phyloP scores from a whole-genome alignment of 176 grass and related monocot genomes.

The Panicum miliaceum region DNA sequence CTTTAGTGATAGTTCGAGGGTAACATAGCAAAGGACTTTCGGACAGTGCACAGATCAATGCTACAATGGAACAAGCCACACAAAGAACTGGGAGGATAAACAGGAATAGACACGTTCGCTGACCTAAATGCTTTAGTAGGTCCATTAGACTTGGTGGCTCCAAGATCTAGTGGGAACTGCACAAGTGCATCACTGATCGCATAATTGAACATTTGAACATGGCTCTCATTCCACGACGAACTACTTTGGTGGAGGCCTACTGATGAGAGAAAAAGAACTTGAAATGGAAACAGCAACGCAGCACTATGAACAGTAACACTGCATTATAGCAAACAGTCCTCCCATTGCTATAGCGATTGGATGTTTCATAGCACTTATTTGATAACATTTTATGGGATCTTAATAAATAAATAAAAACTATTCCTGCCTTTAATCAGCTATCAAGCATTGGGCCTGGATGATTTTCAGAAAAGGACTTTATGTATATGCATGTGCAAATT shows the following conservation, averaged over 20 bases:
- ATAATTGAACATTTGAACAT: slow-evolving; percentile 11
- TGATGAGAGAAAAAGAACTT: slow-evolving; percentile 12
- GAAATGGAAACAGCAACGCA: slow-evolving; percentile 1
- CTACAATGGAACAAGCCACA: neutral
- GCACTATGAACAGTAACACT: slow-evolving; percentile 31
- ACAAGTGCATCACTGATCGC: slow-evolving; percentile 27
- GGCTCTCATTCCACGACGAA: slow-evolving; percentile 6
- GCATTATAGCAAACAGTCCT: slow-evolving; percentile 30
- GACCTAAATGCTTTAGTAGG: slow-evolving; percentile 45
- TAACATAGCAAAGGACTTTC: neutral
- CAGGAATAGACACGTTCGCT: slow-evolving; percentile 13
- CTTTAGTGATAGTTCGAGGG: no score
- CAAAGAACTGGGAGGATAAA: slow-evolving; percentile 10
- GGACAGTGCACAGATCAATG: neutral
- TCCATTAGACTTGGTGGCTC: slow-evolving; percentile 34
- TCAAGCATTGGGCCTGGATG: neutral
- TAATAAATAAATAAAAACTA: neutral
- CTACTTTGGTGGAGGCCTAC: slow-evolving; percentile 28
- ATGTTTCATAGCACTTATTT: neutral
- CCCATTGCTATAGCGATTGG: slow-evolving; percentile 8
- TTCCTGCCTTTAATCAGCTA: slow-evolving; percentile 1
- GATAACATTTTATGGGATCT: neutral
- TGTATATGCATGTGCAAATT: neutral
- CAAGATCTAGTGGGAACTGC: slow-evolving; percentile 44
- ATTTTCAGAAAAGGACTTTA: slow-evolving; percentile 15